phyloP scores from a whole-genome alignment of 352 stramenopile genomes.

The Elongisporangium prolatum region DNA sequence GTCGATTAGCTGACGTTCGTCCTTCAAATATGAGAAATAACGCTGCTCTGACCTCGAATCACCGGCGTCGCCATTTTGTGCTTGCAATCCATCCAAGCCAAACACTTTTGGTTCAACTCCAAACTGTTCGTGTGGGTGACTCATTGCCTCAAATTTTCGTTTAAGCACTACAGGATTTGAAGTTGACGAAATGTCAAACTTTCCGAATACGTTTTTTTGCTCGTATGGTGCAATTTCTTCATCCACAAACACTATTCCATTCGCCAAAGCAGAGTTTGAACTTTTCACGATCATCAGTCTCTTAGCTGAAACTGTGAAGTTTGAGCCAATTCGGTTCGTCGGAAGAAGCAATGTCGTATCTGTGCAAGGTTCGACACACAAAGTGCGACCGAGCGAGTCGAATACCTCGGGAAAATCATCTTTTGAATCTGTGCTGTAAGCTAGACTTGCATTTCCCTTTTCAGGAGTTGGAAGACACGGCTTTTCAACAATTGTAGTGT shows the following conservation, averaged over 20 bases:
- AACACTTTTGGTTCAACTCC: not conserved
- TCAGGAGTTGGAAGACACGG: not conserved
- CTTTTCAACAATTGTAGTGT: not conserved
- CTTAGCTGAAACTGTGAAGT: slow-evolving; percentile 46
- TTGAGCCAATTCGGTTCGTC: slow-evolving; percentile 72
- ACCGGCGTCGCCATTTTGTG: not conserved
- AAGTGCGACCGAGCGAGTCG: slow-evolving; percentile 55
- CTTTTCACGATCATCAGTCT: slow-evolving; percentile 39
- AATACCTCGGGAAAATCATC: slow-evolving; percentile 33
- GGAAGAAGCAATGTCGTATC: slow-evolving; percentile 47
- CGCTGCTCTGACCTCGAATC: slow-evolving; percentile 28
- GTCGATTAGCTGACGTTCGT: slow-evolving; percentile 32
- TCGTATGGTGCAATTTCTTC: not conserved
- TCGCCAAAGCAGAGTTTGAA: not conserved
- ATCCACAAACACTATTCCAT: not conserved
- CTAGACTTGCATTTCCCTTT: slow-evolving; percentile 1
- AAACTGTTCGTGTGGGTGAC: not conserved
- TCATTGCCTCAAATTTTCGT: slow-evolving; percentile 4
- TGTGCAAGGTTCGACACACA: slow-evolving; percentile 67
- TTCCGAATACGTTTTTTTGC: not conserved
- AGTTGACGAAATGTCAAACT: not conserved
- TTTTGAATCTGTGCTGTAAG: not conserved
- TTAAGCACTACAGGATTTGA: slow-evolving; percentile 1
- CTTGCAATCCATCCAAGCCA: not conserved
- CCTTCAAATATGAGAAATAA: slow-evolving; percentile 57